A percentile compares a stretch with the other conserved stretches of the same genome.
phyloP scores from a whole-genome alignment of 306 rosid species.

The Pyrus communis region DNA sequence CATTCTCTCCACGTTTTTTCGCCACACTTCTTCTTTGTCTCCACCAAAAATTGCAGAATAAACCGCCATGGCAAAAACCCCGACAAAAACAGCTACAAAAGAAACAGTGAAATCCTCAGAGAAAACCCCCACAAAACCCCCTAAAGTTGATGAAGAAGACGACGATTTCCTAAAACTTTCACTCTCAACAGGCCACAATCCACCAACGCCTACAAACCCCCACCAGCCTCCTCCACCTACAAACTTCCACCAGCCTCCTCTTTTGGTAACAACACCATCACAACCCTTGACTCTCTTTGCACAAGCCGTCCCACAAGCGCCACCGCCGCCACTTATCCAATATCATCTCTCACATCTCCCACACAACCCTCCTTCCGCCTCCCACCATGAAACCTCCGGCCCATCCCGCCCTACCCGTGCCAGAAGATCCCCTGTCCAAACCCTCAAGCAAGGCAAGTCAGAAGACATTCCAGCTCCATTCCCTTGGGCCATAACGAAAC shows the following conservation, averaged over 20 bases:
- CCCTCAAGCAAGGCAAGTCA: neutral
- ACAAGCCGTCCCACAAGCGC: neutral
- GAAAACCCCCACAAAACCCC: neutral
- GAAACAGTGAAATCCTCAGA: too few species aligned
- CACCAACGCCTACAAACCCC: neutral
- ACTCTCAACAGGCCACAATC: neutral
- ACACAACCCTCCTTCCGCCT: neutral
- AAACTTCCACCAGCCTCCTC: neutral
- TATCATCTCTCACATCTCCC: neutral
- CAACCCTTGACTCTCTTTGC: neutral
- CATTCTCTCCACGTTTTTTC: neutral
- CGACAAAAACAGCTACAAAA: too few species aligned
- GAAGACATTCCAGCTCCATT: neutral
- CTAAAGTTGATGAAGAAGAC: neutral
- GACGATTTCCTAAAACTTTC: neutral
- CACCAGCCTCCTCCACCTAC: neutral
- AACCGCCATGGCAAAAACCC: neutral
- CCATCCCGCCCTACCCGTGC: neutral
- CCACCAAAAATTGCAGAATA: neutral
- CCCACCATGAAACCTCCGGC: too few species aligned
- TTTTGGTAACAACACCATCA: neutral
- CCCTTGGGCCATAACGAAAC: constrained; percentile 15
- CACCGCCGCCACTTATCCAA: neutral
- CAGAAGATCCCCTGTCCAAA: neutral
- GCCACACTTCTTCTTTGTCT: neutral